phyloP scores from a whole-genome alignment of 768 basidiomycete species.

The Leucocoprinus leucothites region DNA sequence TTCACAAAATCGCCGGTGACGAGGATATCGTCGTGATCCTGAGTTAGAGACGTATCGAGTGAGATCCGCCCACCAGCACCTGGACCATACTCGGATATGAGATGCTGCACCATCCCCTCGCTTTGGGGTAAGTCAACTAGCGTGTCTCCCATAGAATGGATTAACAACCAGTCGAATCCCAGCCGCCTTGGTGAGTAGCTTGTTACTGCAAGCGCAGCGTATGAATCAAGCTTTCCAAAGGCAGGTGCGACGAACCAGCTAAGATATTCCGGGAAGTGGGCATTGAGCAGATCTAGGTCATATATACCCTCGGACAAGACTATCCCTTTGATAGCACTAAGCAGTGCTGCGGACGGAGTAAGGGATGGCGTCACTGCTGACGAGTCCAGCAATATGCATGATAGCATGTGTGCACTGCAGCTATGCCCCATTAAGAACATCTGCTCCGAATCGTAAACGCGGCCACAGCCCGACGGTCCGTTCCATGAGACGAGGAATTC shows the following conservation, averaged over 20 bases:
- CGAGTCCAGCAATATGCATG: conserved; percentile 63
- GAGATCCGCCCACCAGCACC: conserved; percentile 20
- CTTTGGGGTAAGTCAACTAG: conserved; percentile 66
- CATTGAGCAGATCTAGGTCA: conserved; percentile 63
- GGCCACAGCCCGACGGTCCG: conserved; percentile 25
- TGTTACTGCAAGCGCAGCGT: conserved; percentile 44
- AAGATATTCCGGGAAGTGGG: conserved; percentile 63
- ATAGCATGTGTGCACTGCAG: conserved; percentile 79
- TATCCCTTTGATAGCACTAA: conserved; percentile 48
- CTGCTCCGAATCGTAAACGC: conserved; percentile 32
- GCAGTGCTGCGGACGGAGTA: conserved; percentile 39
- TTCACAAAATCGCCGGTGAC: conserved; percentile 37
- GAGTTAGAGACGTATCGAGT: conserved; percentile 39
- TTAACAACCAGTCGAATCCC: conserved; percentile 59
- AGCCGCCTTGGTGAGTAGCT: conserved; percentile 34
- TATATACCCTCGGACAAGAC: conserved; percentile 77
- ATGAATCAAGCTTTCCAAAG: conserved; percentile 54
- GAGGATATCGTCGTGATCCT: conserved; percentile 57
- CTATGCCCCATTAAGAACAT: conserved; percentile 76
- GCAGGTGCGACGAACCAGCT: conserved; percentile 65
- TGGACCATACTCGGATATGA: conserved; percentile 36
- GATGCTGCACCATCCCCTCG: conserved; percentile 51
- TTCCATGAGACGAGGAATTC: conserved; percentile 51
- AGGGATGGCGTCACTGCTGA: conserved; percentile 38
- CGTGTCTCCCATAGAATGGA: conserved; percentile 73